phyloP scores from a whole-genome alignment of 768 basidiomycete species.

The Hirschioporus abietinus region DNA sequence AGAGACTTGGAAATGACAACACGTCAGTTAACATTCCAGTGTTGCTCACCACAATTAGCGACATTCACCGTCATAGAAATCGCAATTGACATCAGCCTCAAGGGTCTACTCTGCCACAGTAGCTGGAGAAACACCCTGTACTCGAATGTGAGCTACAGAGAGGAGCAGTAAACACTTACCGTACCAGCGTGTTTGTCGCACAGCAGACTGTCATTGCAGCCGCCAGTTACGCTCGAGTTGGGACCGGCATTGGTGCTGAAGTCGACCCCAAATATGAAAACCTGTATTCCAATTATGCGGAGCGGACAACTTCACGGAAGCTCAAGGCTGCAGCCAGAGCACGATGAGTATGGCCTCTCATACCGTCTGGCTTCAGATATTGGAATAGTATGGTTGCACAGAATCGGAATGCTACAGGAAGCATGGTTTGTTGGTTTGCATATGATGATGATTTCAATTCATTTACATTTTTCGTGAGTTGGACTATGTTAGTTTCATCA shows the following conservation, averaged over 20 bases:
- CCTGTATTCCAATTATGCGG: constrained; percentile 63
- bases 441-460: too few relatives aligned
- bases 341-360: too few relatives aligned
- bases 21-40: not conserved
- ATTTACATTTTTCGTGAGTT: too few relatives aligned
- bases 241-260: constrained; percentile 48
- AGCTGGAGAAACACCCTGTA: constrained; percentile 27
- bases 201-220: constrained; percentile 62
- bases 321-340: constrained; percentile 27
- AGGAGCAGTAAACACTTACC: constrained; percentile 18
- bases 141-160: not conserved
- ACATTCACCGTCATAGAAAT: constrained; percentile 19
- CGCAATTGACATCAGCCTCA: constrained; percentile 5
- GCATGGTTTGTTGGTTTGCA: too few relatives aligned
- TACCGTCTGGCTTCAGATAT: too few relatives aligned
- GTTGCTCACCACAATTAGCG: not conserved
- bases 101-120: constrained; percentile 30
- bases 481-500: too few relatives aligned
- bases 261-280: constrained; percentile 57
- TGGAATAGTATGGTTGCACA: too few relatives aligned
- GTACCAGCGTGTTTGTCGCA: constrained; percentile 51
- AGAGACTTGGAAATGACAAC: constrained; percentile 8
- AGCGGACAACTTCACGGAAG: constrained; percentile 43
- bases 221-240: constrained; percentile 57
- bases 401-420: too few relatives aligned